Percentiles rank a stretch among this genome's conserved stretches.
These are phyloP conservation scores for Penicillium argentinense DNA, from an alignment of 495 filamentous ascomycete genomes.

Conservation along the genomic window DNA sequence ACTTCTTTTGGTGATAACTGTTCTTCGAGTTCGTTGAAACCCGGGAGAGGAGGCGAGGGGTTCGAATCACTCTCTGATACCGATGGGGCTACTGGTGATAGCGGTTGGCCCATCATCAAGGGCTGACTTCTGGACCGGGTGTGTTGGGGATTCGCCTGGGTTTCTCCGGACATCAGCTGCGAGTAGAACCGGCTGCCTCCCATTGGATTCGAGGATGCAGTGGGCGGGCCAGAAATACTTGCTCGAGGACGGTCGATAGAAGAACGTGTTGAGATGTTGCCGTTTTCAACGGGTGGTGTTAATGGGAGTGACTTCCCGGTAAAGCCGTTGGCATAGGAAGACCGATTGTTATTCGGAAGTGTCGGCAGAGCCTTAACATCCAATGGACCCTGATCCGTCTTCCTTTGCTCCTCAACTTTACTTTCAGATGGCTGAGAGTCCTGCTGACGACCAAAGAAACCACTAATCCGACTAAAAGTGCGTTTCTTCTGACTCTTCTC, in stretches of 20 bases:
- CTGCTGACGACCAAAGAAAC: conserved; percentile 19
- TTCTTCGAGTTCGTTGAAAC: conserved; percentile 1
- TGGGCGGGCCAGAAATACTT: conserved; percentile 13
- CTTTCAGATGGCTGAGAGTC: conserved; percentile 9
- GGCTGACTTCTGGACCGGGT: conserved; percentile 15
- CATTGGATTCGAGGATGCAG: conserved; percentile 6
- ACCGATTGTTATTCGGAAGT: not conserved
- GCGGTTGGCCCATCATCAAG: conserved; percentile 7
- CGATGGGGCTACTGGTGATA: conserved; percentile 13
- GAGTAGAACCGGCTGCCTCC: conserved; percentile 23
- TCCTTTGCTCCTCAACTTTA: not conserved
- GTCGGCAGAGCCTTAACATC: conserved; percentile 6
- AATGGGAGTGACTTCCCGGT: conserved; percentile 9
- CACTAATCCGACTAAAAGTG: conserved; percentile 19
- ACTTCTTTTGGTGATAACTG: not conserved
- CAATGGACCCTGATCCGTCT: not conserved
- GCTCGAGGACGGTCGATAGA: conserved; percentile 8
- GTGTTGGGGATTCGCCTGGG: conserved; percentile 3
- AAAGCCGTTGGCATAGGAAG: not conserved
- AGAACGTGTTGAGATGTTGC: not conserved
- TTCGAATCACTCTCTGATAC: conserved; percentile 2
- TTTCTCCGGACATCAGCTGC: conserved; percentile 7
- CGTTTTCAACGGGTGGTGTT: not conserved
- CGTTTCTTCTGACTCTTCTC: conserved; percentile 16
- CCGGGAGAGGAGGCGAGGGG: not conserved